Base-by-base conservation (phyloP, 2,329 filamentous ascomycete genomes). In the Hawksworthiomyces lignivorus region DNA sequence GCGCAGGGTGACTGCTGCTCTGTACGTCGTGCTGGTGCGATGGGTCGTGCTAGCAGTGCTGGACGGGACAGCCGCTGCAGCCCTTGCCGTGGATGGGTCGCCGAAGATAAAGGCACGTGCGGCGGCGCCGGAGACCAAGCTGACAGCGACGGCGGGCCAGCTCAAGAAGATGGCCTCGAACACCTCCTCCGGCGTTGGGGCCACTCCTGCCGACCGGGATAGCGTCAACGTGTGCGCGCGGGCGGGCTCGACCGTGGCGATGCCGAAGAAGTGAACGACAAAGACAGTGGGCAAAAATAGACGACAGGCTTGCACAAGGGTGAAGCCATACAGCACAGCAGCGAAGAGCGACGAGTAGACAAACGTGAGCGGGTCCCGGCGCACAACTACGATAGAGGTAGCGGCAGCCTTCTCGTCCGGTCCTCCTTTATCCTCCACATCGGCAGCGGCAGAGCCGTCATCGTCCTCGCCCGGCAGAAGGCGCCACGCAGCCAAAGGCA, bases 41-140 rank as follows among this genome's bases (percentile, higher is more conserved):
- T n/a, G n/a, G n/a, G n/a, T n/a, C n/a, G n/a, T n/a, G n/a, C n/a
- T n/a, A 9, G 38, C 30, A 8, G 4, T 20, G 34, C 29, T 11
- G 10, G 30, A 1, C 7, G 19, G 29, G 15, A n/a, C 10, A 15
- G 77, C 73, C 18, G 77, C 73, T 2, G 82, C 80, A 29, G 24
- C 24, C 8, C 24, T 12, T 8, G 24, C 12, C 8, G 24, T 8
- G 24, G 24, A 12, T 2, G 8, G 24, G 24, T 12, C 3, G 24
- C 2, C 24, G 59, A 95, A 94, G 51, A 96, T 77, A 58, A 94
- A 90, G 34, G 75, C 73, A 47, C 79, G 79, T 5, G 82, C 80
- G 1, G 86, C 28, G 19, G 15, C 11, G 15, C 33, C 34, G 22
- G 30, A 26, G 22, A 37, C 17, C 8, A 19, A 3, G 21, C 19